Percentiles rank a stretch among this genome's conserved stretches.
Evolutionary conservation across 2,329 filamentous ascomycete species (phyloP).

Genomic region (Fusarium zealandicum): DNA sequence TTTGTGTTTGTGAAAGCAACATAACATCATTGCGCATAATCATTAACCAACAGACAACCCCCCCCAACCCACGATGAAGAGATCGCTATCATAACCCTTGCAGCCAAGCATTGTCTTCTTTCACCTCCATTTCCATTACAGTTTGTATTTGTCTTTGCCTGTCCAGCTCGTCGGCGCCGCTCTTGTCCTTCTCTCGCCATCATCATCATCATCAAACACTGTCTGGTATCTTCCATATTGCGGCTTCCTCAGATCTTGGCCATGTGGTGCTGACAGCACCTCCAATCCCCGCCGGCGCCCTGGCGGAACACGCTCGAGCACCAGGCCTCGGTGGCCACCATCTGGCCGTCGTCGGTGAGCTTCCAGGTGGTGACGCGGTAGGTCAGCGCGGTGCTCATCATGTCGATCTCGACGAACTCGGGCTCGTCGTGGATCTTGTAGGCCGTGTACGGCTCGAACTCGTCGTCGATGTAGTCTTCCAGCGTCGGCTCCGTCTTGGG

Average conservation of each 20-base stretch:
- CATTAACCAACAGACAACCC: slow-evolving; percentile 14
- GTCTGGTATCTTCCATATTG: neutral
- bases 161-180: neutral
- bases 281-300: slow-evolving; percentile 46
- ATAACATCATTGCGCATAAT: slow-evolving; percentile 15
- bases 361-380: slow-evolving; percentile 47
- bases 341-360: slow-evolving; percentile 39
- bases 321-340: slow-evolving; percentile 45
- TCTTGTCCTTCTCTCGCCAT: neutral
- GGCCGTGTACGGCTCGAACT: slow-evolving; percentile 47
- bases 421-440: slow-evolving; percentile 48
- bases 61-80: neutral
- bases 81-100: neutral
- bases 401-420: slow-evolving; percentile 49
- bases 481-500: slow-evolving; percentile 44
- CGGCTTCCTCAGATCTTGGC: slow-evolving; percentile 26
- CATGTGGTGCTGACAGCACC: slow-evolving; percentile 47
- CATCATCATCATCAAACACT: too few species aligned
- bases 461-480: slow-evolving; percentile 44
- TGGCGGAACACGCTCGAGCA: slow-evolving; percentile 47
- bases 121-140: slow-evolving; percentile 4
- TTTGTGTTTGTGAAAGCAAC: slow-evolving; percentile 16
- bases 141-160: neutral
- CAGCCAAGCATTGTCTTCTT: neutral
- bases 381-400: slow-evolving; percentile 45